phyloP scores from a whole-genome alignment of 129 eudicot genomes.

The sunflower (Helianthus annuus) region DNA sequence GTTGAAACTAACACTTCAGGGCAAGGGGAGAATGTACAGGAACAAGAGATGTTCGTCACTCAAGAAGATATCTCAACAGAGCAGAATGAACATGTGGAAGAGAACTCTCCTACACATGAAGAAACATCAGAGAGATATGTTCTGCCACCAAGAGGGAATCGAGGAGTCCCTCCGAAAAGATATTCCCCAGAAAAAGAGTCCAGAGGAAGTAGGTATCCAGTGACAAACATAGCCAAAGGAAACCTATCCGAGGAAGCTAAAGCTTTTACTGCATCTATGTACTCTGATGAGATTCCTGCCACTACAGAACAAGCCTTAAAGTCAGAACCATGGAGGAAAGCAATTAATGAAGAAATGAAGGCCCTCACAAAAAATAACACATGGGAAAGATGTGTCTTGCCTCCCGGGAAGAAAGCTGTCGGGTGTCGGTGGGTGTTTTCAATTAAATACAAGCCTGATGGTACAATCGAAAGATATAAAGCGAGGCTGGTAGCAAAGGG shows the following conservation, averaged over 20 bases:
- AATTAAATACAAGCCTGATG: too few species aligned
- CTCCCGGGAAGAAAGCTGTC: too few species aligned
- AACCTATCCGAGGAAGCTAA: not conserved
- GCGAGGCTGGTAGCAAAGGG: too few species aligned
- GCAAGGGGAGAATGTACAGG: not conserved
- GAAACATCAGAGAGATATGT: not conserved
- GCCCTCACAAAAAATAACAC: too few species aligned
- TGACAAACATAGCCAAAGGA: not conserved
- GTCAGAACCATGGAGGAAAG: too few species aligned
- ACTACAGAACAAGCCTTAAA: not conserved
- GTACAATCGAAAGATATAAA: too few species aligned
- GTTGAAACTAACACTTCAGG: not conserved
- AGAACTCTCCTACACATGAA: not conserved
- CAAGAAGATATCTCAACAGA: not conserved
- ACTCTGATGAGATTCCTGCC: not conserved
- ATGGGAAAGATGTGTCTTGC: too few species aligned
- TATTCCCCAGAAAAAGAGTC: slow-evolving; percentile 3
- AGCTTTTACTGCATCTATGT: not conserved
- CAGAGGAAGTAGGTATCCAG: not conserved
- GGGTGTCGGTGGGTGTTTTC: too few species aligned
- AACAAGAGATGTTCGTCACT: not conserved
- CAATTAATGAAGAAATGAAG: too few species aligned
- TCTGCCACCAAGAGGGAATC: not conserved
- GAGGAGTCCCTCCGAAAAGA: not conserved
- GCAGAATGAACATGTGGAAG: not conserved